A percentile compares a stretch with the other conserved stretches of the same genome.
Conservation (phyloP, 1,139 yeast genomes). For the Suzukiozyma palmioleophila region DNA sequence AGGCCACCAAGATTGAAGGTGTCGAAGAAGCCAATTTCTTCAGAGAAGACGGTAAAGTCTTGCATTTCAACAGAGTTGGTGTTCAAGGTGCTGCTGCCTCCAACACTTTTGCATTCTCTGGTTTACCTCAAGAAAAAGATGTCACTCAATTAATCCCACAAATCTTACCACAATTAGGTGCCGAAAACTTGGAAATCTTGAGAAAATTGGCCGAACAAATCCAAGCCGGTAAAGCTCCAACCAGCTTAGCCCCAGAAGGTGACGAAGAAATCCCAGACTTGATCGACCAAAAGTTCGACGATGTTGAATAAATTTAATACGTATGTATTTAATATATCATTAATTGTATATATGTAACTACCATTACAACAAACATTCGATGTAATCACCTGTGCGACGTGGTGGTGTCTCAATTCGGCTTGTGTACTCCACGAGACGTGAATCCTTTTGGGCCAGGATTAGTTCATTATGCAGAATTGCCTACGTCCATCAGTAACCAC, state of each 20-base stretch:
- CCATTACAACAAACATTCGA: no score
- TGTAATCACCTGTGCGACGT: no score
- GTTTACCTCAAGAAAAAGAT: constrained; percentile 91
- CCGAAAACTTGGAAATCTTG: constrained; percentile 89
- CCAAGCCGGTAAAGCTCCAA: constrained; percentile 57
- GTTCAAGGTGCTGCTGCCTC: constrained; percentile 89
- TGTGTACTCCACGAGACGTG: no score
- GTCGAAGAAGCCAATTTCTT: constrained; percentile 97
- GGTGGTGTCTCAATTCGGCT: no score
- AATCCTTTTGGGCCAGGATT: no score
- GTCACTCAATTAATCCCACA: constrained; percentile 92
- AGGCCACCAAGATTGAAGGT: constrained; percentile 83
- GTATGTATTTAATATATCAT: constrained; percentile 2
- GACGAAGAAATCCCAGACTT: constrained; percentile 88
- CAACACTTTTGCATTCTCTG: constrained; percentile 94
- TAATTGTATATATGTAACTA: neutral
- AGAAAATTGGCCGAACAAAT: constrained; percentile 88
- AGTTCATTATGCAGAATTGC: no score
- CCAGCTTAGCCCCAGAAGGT: constrained; percentile 47
- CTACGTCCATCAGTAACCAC: no score
- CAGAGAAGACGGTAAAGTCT: constrained; percentile 92
- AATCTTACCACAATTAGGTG: constrained; percentile 94
- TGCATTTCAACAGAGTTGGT: constrained; percentile 93
- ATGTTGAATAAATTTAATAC: constrained; percentile 54
- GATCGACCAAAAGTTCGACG: constrained; percentile 92